These are phyloP conservation scores for Pochonia chlamydosporia DNA, from an alignment of 2,329 filamentous ascomycete genomes.

Conservation along the genomic window DNA sequence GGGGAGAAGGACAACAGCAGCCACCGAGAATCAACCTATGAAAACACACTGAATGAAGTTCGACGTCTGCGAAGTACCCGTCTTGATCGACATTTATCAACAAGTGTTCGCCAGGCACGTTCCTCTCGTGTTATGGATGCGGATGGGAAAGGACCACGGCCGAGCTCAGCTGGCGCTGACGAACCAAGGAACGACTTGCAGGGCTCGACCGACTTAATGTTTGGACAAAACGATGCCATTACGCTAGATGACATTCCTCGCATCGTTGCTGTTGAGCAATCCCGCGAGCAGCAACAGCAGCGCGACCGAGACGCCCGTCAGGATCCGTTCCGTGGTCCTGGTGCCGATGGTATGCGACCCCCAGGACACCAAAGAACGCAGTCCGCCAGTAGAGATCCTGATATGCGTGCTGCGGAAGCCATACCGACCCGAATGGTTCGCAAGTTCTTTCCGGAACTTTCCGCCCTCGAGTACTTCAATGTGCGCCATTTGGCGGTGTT, in stretches of 20 bases:
- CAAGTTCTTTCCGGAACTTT: slow-evolving; percentile 93
- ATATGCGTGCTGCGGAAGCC: slow-evolving; percentile 45
- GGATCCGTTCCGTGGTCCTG: slow-evolving; percentile 58
- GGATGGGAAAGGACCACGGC: slow-evolving; percentile 56
- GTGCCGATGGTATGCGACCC: slow-evolving; percentile 37
- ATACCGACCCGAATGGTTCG: slow-evolving; percentile 54
- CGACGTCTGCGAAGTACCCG: slow-evolving; percentile 85
- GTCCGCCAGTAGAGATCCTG: slow-evolving; percentile 45
- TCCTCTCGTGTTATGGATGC: slow-evolving; percentile 84
- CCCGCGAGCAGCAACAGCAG: slow-evolving; percentile 80
- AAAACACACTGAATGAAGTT: slow-evolving; percentile 95
- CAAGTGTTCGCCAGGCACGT: slow-evolving; percentile 83
- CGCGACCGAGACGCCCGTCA: slow-evolving; percentile 47
- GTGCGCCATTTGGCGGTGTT: slow-evolving; percentile 91
- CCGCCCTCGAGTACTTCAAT: slow-evolving; percentile 94
- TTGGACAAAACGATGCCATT: slow-evolving; percentile 84
- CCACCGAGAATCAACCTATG: slow-evolving; percentile 71
- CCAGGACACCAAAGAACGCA: slow-evolving; percentile 63
- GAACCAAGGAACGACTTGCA: slow-evolving; percentile 29
- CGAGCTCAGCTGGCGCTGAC: slow-evolving; percentile 65
- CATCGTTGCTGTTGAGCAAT: slow-evolving; percentile 93
- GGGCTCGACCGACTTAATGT: slow-evolving; percentile 70
- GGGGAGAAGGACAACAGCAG: slow-evolving; percentile 41
- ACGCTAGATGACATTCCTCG: slow-evolving; percentile 94
- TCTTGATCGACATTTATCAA: slow-evolving; percentile 89